Conservation (phyloP, 441 rosid genomes). For the Jatropha podagrica region DNA sequence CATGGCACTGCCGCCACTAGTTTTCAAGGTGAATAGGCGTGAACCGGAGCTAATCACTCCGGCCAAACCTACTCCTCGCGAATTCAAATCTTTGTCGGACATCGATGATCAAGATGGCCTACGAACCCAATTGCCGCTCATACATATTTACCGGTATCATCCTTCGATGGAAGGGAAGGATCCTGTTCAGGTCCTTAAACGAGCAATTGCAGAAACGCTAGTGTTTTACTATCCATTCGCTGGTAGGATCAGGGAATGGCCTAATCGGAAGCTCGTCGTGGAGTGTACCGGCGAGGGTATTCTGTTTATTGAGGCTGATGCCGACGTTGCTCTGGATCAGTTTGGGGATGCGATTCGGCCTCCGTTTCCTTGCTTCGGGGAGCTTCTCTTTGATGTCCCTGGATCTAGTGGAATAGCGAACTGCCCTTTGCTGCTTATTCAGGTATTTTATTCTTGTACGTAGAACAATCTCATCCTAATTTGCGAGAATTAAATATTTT, state of each 20-base stretch:
- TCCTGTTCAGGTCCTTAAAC: constrained; percentile 32
- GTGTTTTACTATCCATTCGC: constrained; percentile 50
- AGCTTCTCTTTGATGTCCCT: constrained; percentile 47
- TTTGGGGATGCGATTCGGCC: constrained; percentile 49
- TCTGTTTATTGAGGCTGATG: constrained; percentile 45
- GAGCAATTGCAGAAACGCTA: constrained; percentile 35
- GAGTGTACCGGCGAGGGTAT: constrained; percentile 50
- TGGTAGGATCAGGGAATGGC: constrained; percentile 40
- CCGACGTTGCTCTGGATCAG: constrained; percentile 33
- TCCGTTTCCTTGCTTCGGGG: constrained; percentile 53
- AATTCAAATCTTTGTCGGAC: constrained; percentile 8
- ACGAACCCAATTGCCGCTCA: background rate
- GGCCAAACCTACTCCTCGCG: constrained; percentile 1
- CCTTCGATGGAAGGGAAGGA: constrained; percentile 31
- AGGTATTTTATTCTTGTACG: constrained; percentile 28
- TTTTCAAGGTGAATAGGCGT: background rate
- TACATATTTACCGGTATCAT: background rate
- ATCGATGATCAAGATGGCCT: constrained; percentile 11
- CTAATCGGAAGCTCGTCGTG: constrained; percentile 38
- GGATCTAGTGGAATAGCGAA: constrained; percentile 41
- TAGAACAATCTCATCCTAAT: background rate
- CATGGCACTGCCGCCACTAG: background rate
- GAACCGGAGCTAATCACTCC: constrained; percentile 1
- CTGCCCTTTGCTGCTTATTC: constrained; percentile 49
- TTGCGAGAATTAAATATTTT: background rate